Conservation (phyloP, 148 eudicot genomes). For the Nepenthes gracilis region DNA sequence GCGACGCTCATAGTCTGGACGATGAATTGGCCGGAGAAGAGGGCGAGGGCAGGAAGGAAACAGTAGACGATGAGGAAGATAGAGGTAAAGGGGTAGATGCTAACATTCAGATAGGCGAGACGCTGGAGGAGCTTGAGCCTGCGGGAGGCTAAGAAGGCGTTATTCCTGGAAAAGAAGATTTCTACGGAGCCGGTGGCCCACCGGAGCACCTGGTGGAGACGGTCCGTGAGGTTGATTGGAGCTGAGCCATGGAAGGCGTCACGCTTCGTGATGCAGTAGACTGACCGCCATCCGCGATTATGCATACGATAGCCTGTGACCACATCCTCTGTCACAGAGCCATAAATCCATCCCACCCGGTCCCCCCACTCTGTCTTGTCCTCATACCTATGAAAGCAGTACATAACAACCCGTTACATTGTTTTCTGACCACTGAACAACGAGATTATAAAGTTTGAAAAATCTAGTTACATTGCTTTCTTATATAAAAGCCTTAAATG, state of each 20-base stretch:
- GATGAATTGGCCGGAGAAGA: constrained; percentile 77
- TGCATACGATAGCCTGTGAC: constrained; percentile 94
- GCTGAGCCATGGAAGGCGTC: constrained; percentile 91
- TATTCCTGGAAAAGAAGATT: constrained; percentile 85
- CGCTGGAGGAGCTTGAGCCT: constrained; percentile 51
- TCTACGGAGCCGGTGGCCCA: constrained; percentile 98
- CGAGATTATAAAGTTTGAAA: too few relatives aligned
- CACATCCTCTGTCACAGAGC: constrained; percentile 93
- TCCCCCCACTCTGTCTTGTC: constrained; percentile 98
- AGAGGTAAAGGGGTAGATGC: constrained; percentile 87
- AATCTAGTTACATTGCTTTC: too few relatives aligned
- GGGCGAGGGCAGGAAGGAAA: constrained; percentile 90
- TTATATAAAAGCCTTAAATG: too few relatives aligned
- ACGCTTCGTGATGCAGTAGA: constrained; percentile 84
- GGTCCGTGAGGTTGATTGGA: constrained; percentile 77
- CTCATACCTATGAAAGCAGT: constrained; percentile 44
- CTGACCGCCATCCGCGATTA: constrained; percentile 88
- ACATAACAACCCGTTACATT: background rate
- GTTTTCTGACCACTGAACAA: too few relatives aligned
- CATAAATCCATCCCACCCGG: constrained; percentile 94
- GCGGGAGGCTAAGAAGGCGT: constrained; percentile 48
- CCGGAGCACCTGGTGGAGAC: constrained; percentile 92
- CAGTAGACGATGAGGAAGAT: constrained; percentile 68
- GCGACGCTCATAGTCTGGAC: constrained; percentile 45
- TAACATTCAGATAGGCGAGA: constrained; percentile 81